Base-by-base conservation (phyloP, 768 basidiomycete species). In the Clavulina sp. region DNA sequence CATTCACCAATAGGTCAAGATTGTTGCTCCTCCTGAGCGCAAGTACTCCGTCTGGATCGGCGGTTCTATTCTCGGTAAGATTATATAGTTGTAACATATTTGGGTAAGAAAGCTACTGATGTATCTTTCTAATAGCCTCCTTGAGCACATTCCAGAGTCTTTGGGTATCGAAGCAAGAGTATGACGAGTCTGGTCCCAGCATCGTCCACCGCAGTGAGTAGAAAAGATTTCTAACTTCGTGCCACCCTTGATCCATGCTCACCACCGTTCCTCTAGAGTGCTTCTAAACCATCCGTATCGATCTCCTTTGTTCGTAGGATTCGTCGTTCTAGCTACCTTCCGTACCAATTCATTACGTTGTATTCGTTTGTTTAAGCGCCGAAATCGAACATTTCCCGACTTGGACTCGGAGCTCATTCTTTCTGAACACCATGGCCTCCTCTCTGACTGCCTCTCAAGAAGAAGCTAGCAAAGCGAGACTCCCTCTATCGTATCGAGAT, bases 1-100 rank as follows among this genome's bases (percentile, higher is more conserved):
- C 34, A 75, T 26, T 28, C 9, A 9, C 26, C 43, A n/a, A n/a
- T n/a, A 46, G 43, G 81, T 89, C 70, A 89, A 87, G 78, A 87
- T 91, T 52, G 82, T 87, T 54, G 84, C 88, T 54, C 88, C 89
- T 48, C 87, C 88, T 51, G 88, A 93, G 73, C 73, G 88, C 60
- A 93, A 87, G 66, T 89, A 89, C 76, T 88, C 85, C 51, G 89
- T 92, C 68, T 95, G 91, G 85, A 89, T 89, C 60, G 83, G 83
- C 70, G 83, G 82, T 54, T 82, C 80, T 40, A 85, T 84, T 60
- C 69, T 85, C 58, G 59, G 53, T 53, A 13, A 31, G 52, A 24
- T 36, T 26, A 54, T 7, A 29, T 34, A 6, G n/a, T 2, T 36
- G 13, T 40, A 29, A 30, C 13, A 9, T 13, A 2, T 34, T n/a